These are phyloP conservation scores for Hymenoscyphus albidus DNA, from an alignment of 2,329 filamentous ascomycete genomes.

Conservation along the genomic window DNA sequence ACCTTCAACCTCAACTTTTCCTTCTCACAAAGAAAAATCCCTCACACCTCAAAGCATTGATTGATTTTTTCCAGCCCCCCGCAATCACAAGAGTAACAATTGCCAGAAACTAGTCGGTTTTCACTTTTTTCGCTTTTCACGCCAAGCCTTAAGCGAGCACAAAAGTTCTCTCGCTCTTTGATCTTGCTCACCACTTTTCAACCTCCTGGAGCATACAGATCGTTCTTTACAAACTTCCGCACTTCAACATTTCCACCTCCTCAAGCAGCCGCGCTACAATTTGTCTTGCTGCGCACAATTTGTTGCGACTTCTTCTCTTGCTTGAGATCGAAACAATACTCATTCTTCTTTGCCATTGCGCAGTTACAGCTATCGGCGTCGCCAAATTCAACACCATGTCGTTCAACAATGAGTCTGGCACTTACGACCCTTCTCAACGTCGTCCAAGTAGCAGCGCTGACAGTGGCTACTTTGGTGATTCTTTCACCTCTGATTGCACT, in stretches of 20 bases:
- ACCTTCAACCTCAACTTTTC: neutral
- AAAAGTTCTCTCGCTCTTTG: neutral
- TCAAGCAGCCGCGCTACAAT: neutral
- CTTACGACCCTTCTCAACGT: neutral
- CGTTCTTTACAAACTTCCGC: neutral
- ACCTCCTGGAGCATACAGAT: neutral
- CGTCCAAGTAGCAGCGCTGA: neutral
- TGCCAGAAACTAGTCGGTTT: neutral
- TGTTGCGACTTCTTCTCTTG: neutral
- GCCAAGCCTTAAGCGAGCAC: neutral
- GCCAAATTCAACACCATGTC: neutral
- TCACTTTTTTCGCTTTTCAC: neutral
- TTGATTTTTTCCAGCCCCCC: neutral
- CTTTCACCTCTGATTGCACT: neutral
- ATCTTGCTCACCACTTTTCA: neutral
- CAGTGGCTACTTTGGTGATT: slow-evolving; percentile 2
- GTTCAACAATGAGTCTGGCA: neutral
- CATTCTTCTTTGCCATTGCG: neutral
- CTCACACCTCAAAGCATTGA: neutral
- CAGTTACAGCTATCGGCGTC: neutral
- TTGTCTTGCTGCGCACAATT: neutral
- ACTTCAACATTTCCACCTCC: neutral
- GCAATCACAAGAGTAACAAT: neutral
- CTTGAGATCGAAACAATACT: neutral
- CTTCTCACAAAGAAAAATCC: neutral